phyloP scores from a whole-genome alignment of 2,329 filamentous ascomycete species.

The Ophiostoma angusticollis region DNA sequence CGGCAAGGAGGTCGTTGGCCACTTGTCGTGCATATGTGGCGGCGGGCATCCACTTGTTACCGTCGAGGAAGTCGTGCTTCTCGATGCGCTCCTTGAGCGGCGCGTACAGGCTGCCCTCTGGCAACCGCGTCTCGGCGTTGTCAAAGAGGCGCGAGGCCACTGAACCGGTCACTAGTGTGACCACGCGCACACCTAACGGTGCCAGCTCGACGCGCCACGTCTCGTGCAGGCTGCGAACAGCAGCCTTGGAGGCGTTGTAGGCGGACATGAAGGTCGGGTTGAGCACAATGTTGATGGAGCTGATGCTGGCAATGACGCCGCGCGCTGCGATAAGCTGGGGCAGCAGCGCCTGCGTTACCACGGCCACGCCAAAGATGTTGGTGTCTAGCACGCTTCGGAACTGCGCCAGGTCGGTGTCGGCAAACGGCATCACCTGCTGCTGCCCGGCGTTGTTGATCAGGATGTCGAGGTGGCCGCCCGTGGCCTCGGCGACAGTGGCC shows the following conservation, averaged over 20 bases:
- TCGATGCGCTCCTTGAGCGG: conserved; percentile 17
- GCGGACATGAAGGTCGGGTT: conserved; percentile 19
- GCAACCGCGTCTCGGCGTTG: conserved; percentile 17
- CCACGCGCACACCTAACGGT: conserved; percentile 20
- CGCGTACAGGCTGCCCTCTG: conserved; percentile 19
- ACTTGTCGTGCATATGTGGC: conserved; percentile 20
- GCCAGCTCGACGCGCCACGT: conserved; percentile 21
- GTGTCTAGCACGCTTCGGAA: conserved; percentile 12
- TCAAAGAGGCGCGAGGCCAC: conserved; percentile 19
- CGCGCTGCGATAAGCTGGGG: conserved; percentile 18
- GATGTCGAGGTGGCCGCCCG: conserved; percentile 10
- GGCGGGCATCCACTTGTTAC: conserved; percentile 15
- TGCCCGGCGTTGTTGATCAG: conserved; percentile 16
- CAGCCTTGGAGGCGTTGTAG: conserved; percentile 22
- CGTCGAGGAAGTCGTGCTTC: conserved; percentile 16
- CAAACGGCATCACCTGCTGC: conserved; percentile 12
- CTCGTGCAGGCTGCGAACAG: conserved; percentile 15
- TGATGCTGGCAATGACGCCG: conserved; percentile 18
- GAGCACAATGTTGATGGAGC: conserved; percentile 20
- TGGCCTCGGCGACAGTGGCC: conserved; percentile 6
- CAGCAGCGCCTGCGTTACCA: conserved; percentile 21
- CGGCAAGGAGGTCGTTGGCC: conserved; percentile 17
- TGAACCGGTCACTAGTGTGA: conserved; percentile 20
- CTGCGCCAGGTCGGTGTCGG: conserved; percentile 12
- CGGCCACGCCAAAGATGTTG: conserved; percentile 20